Evolutionary conservation across 371 early-diverging fungal genomes (phyloP).

Genomic region (Syncephalis fuscata): DNA sequence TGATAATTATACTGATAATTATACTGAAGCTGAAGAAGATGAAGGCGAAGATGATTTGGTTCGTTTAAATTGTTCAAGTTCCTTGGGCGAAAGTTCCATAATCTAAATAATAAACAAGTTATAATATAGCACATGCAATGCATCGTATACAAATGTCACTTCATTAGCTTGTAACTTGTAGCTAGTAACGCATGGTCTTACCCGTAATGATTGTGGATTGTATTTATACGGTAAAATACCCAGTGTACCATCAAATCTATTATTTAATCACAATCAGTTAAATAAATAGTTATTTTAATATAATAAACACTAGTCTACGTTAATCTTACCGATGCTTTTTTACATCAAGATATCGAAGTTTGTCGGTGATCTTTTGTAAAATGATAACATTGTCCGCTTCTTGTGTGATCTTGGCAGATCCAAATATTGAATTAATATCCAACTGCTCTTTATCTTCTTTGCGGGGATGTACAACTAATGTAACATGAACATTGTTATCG

Average conservation of each 20-base stretch:
- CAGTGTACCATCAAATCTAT: conserved; percentile 51
- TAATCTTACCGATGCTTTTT: conserved; percentile 36
- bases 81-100: too few relatives aligned
- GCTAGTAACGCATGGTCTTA: too few relatives aligned
- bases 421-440: conserved; percentile 56
- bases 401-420: conserved; percentile 65
- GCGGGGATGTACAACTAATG: conserved; percentile 59
- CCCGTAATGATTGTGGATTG: conserved; percentile 16
- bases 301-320: not conserved
- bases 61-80: too few relatives aligned
- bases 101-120: too few relatives aligned
- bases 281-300: not conserved
- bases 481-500: conserved; percentile 51
- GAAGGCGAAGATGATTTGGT: too few relatives aligned
- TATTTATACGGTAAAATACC: conserved; percentile 33
- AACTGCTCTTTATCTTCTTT: conserved; percentile 36
- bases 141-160: too few relatives aligned
- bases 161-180: too few relatives aligned
- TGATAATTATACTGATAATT: too few relatives aligned
- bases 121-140: too few relatives aligned
- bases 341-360: conserved; percentile 33
- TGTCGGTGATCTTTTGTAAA: conserved; percentile 23
- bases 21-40: too few relatives aligned
- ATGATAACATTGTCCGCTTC: conserved; percentile 72
- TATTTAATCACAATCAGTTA: not conserved